Percentiles rank a stretch among this genome's conserved stretches.
phyloP scores from a whole-genome alignment of 345 rosid genomes.

The Mercurialis annua region DNA sequence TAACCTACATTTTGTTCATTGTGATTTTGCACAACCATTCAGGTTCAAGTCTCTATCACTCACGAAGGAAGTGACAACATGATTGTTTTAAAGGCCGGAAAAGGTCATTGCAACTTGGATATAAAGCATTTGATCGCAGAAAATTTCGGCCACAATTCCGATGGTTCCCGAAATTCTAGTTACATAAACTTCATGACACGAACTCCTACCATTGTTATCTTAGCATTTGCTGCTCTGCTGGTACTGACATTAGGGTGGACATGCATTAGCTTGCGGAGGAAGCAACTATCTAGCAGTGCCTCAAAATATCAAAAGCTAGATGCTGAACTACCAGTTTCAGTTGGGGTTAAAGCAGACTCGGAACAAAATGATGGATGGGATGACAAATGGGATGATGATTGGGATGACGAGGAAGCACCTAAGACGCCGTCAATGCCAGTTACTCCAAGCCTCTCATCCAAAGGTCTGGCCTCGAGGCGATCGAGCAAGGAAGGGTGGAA shows the following conservation, averaged over 20 bases:
- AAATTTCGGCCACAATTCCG: conserved; percentile 28
- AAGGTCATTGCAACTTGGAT: conserved; percentile 58
- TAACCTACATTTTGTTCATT: background rate
- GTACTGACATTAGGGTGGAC: conserved; percentile 44
- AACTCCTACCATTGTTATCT: conserved; percentile 27
- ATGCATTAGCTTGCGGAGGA: conserved; percentile 38
- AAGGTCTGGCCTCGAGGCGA: conserved; percentile 72
- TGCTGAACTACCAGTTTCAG: conserved; percentile 53
- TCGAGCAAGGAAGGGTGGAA: conserved; percentile 84
- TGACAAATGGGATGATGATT: conserved; percentile 71
- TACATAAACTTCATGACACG: conserved; percentile 29
- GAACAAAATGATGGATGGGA: conserved; percentile 62
- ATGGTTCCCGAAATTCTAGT: conserved; percentile 26
- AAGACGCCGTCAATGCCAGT: conserved; percentile 56
- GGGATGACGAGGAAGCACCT: conserved; percentile 79
- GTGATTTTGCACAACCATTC: conserved; percentile 16
- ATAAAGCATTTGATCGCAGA: conserved; percentile 46
- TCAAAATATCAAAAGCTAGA: conserved; percentile 61
- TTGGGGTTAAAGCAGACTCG: conserved; percentile 24
- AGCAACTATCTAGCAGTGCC: conserved; percentile 20
- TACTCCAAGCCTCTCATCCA: conserved; percentile 64
- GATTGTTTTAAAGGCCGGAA: conserved; percentile 43
- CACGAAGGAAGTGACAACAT: conserved; percentile 32
- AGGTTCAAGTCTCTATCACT: conserved; percentile 56
- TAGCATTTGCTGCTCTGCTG: conserved; percentile 39